Conservation (phyloP, 257 asterid genomes). For the Rubia yunnanensis region DNA sequence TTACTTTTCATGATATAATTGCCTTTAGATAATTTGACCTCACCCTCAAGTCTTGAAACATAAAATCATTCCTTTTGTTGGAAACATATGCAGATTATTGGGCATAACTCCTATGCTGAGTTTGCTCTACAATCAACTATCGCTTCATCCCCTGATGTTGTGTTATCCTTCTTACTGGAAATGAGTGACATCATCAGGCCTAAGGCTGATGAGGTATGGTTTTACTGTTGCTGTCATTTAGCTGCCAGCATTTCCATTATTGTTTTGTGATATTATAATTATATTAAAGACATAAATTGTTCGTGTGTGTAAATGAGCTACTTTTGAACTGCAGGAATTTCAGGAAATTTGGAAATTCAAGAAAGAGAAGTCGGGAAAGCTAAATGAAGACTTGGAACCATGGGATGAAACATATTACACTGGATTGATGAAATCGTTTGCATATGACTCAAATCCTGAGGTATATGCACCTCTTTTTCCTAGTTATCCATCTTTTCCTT, state of each 20-base stretch:
- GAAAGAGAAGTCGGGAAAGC: constrained; percentile 35
- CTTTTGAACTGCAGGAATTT: constrained; percentile 49
- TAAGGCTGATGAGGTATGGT: constrained; percentile 78
- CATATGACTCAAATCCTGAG: constrained; percentile 61
- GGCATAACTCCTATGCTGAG: constrained; percentile 65
- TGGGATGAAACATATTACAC: constrained; percentile 95
- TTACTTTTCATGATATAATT: background rate
- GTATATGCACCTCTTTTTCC: constrained; percentile 25
- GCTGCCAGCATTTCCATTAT: constrained; percentile 4
- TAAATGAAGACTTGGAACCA: constrained; percentile 62
- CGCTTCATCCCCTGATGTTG: constrained; percentile 94
- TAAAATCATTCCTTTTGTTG: constrained; percentile 1
- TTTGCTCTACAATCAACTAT: constrained; percentile 69
- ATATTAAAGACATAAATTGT: background rate
- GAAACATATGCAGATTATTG: constrained; percentile 57
- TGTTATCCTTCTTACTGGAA: constrained; percentile 60
- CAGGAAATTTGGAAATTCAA: constrained; percentile 57
- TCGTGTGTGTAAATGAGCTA: constrained; percentile 6
- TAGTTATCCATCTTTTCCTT: background rate
- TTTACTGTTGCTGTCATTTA: constrained; percentile 11
- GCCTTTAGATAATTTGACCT: background rate
- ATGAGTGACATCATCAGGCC: constrained; percentile 79
- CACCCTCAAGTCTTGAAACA: background rate
- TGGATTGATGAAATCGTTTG: constrained; percentile 64
- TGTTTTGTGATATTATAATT: background rate